Evolutionary conservation across 1,139 yeast genomes (phyloP), one percentile per base, ranked within the genome.

Genomic region (Taphrina wiesneri): DNA sequence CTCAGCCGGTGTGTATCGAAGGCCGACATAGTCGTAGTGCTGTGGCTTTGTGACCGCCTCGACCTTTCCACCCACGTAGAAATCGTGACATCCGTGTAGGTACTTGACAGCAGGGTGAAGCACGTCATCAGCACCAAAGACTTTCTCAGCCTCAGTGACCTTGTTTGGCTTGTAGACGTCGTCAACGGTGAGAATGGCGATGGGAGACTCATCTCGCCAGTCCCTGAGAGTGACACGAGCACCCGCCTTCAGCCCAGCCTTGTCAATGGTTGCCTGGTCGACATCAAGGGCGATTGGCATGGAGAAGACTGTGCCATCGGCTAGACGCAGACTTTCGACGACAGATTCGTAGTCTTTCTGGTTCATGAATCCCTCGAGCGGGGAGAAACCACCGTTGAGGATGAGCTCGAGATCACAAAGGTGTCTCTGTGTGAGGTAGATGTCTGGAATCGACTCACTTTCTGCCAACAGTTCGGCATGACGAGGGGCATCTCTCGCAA

Each of bases 31-130:
- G 77, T 92, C 98, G 77, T 90, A 91, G 78, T 92, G 98, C 71
- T 83, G 85, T 69, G 97, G 96, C 71, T 89, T 83, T 75, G 83
- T 84, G 72, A 92, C 83, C 54, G 97, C 97, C 76, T 90, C 90
- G 67, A 92, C 74, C 59, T 86, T 82, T 72, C 98, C 98, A 73
- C 98, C 98, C 63, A 92, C 80, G 77, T 92, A 91, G 73, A 81
- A 84, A 39, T 90, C 96, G 59, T 92, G 93, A 63, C 83, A 81
- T 70, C 88, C 86, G 74, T 78, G 75, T 72, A 92, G 82, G 77
- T 90, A 92, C 73, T 81, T 83, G 73, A 88, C 81, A 23, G 98
- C 97, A 21, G 98, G 98, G 77, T 92, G 98, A 76, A 92, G 98
- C 56, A 96, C 93, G 77, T 92, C 98, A 34, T 67, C 62, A 70